Percentiles rank a stretch among this genome's conserved stretches.
phyloP scores from a whole-genome alignment of 169 alveolate species.

The Plasmodium billcollinsi region DNA sequence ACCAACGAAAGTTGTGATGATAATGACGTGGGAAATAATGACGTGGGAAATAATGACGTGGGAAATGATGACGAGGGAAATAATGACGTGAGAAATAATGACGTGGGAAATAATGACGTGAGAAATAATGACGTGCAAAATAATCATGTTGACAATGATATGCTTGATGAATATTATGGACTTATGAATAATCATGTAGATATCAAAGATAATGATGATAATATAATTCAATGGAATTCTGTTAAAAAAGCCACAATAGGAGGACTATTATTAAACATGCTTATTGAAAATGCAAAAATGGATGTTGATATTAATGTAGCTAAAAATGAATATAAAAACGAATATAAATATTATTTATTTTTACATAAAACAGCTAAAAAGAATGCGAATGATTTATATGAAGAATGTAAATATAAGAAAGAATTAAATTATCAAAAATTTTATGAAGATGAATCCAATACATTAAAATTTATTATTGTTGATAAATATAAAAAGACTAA shows the following conservation, averaged over 20 bases:
- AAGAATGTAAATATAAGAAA: constrained; percentile 64
- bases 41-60: no score
- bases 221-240: constrained; percentile 83
- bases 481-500: constrained; percentile 39
- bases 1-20: neutral
- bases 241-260: constrained; percentile 84
- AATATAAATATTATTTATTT: constrained; percentile 68
- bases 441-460: constrained; percentile 64
- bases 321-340: constrained; percentile 78
- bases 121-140: no score
- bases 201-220: constrained; percentile 24
- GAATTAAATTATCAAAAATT: constrained; percentile 55
- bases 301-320: constrained; percentile 84
- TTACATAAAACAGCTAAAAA: constrained; percentile 57
- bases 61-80: no score
- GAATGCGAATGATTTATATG: constrained; percentile 7
- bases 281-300: constrained; percentile 81
- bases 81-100: no score
- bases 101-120: no score
- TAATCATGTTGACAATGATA: neutral
- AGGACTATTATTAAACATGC: constrained; percentile 82
- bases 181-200: neutral
- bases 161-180: constrained; percentile 10
- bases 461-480: constrained; percentile 63
- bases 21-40: neutral